Evolutionary conservation across 768 basidiomycete genomes (phyloP), one percentile per base, ranked within the genome.

Genomic region (Auricularia auricula-judae): DNA sequence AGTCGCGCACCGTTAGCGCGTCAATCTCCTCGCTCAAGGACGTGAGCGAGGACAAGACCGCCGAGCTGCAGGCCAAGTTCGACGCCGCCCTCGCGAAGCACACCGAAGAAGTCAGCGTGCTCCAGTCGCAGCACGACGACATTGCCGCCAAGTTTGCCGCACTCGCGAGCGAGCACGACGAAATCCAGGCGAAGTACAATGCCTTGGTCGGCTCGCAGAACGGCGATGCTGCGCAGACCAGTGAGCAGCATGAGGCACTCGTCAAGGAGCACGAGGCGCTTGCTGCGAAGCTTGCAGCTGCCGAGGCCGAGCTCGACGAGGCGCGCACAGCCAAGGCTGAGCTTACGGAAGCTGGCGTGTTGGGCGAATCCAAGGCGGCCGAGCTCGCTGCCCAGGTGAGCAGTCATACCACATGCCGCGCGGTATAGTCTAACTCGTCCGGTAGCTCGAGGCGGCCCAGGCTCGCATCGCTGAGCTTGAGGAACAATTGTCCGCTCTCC

Each of bases 21-120:
- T 91, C 89, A 14, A 84, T 91, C 60, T 81, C 87, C n/a, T 89
- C 89, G 8, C 85, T 91, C 65, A 81, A 80, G 65, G 90, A 90
- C 69, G 77, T 86, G 18, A 83, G 81, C 66, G 86, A 85, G 66
- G 85, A 85, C 67, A 76, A 74, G n/a, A 84, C 82, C 69, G 80
- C 74, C 12, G 86, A 84, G 63, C 70, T 89, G 18, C 84, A 86
- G 71, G 76, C 71, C 61, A 84, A 88, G 81, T 83, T 71, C 36
- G 74, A 59, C 23, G 56, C 56, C 29, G 56, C 78, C 14, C 74
- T 91, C 43, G 76, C 78, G 33, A 71, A 77, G 14, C 89, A 87
- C 76, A 76, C 77, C 2, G 76, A 78, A 36, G 73, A 76, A 29
- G 78, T 87, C 33, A 70, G 76, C 21, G 75, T 77, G 34, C 80